Evolutionary conservation across 2,329 filamentous ascomycete genomes (phyloP), one percentile per base, ranked within the genome.

Genomic region (Phaeosphaeria sp.): DNA sequence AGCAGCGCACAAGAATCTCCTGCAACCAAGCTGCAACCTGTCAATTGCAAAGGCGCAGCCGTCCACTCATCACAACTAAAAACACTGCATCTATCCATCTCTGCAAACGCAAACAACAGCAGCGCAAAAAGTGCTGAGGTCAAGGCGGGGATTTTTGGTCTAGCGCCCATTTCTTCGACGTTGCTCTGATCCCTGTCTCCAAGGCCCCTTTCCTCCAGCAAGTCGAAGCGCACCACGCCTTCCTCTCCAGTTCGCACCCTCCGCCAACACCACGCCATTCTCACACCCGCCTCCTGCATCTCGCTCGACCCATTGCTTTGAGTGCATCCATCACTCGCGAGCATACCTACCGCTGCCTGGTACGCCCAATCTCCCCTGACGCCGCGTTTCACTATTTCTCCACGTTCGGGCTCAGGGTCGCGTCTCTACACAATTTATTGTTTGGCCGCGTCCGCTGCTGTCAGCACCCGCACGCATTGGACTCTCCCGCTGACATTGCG

Each of bases 171-270:
- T 66, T 64, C 65, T 64, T 69, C 60, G 68, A 72, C 68, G 68
- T 68, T 69, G 72, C 66, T 70, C 61, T 65, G 67, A 76, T 74
- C 74, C 74, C 70, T 75, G 73, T 63, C 61, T 36, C 30, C 30
- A 68, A 65, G 74, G 73, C 72, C 74, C 74, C 72, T 76, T 76
- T 75, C 71, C 72, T 69, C 67, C 66, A 65, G 57, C 65, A 58
- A 70, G 58, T 63, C 65, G 56, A 65, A 69, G 65, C 66, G 60
- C 69, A 73, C 72, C 70, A 70, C 72, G 67, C 69, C 67, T 75
- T 72, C 72, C 69, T 71, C 66, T 63, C 59, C 67, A 69, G 69
- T 69, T 61, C 69, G 70, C 70, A 69, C 64, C 65, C 67, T 71
- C 68, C 63, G 59, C 60, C 57, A 46, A 59, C 65, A 65, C 66